These are phyloP conservation scores for Acrasis kona DNA, from an alignment of 78 protist species.

Conservation along the genomic window DNA sequence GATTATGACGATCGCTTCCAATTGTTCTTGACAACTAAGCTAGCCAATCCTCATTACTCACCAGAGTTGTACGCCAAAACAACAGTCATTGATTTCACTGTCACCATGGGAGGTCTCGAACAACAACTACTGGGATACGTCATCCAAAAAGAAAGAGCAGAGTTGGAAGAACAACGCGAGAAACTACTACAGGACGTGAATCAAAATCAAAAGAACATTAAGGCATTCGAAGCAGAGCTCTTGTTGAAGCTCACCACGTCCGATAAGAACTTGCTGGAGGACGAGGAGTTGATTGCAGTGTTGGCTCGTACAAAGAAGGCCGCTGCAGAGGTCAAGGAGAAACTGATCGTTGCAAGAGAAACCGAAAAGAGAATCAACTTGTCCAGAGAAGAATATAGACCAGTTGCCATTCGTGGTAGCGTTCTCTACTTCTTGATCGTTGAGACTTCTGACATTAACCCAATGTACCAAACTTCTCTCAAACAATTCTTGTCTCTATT, in stretches of 20 bases:
- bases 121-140: slow-evolving; percentile 79
- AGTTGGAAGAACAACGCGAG: slow-evolving; percentile 62
- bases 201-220: slow-evolving; percentile 33
- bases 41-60: slow-evolving; percentile 78
- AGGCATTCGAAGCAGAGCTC: slow-evolving; percentile 55
- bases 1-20: slow-evolving; percentile 41
- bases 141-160: slow-evolving; percentile 56
- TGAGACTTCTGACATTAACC: slow-evolving; percentile 57
- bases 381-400: slow-evolving; percentile 74
- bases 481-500: slow-evolving; percentile 59
- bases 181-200: slow-evolving; percentile 61
- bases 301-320: slow-evolving; percentile 63
- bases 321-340: slow-evolving; percentile 32
- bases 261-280: slow-evolving; percentile 79
- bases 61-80: slow-evolving; percentile 80
- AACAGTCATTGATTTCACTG: slow-evolving; percentile 73
- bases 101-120: slow-evolving; percentile 74
- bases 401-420: slow-evolving; percentile 76
- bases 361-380: slow-evolving; percentile 41
- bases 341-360: slow-evolving; percentile 32
- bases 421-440: slow-evolving; percentile 70
- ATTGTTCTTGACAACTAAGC: slow-evolving; percentile 62
- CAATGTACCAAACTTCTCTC: slow-evolving; percentile 82
- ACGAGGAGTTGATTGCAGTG: slow-evolving; percentile 57
- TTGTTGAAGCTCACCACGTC: slow-evolving; percentile 50